These are phyloP conservation scores for Vaucheria bursata DNA, from an alignment of 352 stramenopile species.

Conservation along the genomic window DNA sequence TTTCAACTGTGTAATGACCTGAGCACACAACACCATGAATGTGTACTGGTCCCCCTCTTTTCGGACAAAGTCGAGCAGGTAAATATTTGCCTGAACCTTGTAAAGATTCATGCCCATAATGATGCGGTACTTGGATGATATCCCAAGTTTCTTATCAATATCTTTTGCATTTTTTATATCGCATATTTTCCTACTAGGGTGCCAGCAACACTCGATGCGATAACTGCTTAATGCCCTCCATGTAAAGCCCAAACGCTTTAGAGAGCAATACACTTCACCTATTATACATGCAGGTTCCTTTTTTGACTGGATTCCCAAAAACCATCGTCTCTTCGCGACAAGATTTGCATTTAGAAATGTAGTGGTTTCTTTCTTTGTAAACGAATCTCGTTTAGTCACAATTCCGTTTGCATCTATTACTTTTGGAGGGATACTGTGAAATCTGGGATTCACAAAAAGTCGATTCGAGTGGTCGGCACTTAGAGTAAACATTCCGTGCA, in stretches of 20 bases:
- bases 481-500: too few relatives aligned
- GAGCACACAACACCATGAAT: slow-evolving; percentile 96
- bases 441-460: too few relatives aligned
- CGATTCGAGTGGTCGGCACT: too few relatives aligned
- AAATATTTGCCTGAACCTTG: slow-evolving; percentile 92
- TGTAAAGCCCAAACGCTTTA: not conserved
- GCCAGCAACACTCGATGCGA: not conserved
- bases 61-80: slow-evolving; percentile 95
- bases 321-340: slow-evolving; percentile 84
- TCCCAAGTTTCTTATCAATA: too few relatives aligned
- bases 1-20: slow-evolving; percentile 97
- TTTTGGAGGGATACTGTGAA: too few relatives aligned
- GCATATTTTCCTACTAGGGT: too few relatives aligned
- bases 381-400: too few relatives aligned
- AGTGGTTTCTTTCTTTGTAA: too few relatives aligned
- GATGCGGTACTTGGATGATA: slow-evolving; percentile 9
- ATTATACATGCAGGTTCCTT: slow-evolving; percentile 98
- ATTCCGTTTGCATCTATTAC: too few relatives aligned
- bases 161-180: too few relatives aligned
- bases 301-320: slow-evolving; percentile 98
- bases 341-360: too few relatives aligned
- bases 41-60: slow-evolving; percentile 91
- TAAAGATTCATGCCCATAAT: slow-evolving; percentile 50
- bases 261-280: slow-evolving; percentile 75
- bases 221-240: not conserved